A percentile compares a stretch with the other conserved stretches of the same genome.
Evolutionary conservation across 2,329 filamentous ascomycete genomes (phyloP).

Genomic region (Furcasterigmium furcatum): DNA sequence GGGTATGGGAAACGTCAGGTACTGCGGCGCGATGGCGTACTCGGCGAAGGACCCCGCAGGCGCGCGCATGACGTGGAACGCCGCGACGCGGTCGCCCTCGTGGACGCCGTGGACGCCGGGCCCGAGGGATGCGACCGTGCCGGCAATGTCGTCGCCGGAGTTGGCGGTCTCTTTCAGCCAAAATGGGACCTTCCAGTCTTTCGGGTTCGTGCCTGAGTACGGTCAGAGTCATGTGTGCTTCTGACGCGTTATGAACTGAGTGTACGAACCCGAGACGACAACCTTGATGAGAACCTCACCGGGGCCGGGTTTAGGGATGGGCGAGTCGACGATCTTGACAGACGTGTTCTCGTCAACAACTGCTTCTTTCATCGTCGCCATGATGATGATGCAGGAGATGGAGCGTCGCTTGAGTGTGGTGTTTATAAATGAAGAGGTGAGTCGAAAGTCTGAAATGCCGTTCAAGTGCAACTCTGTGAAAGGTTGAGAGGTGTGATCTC

Average conservation of each 20-base stretch:
- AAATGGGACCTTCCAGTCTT: slow-evolving; percentile 20
- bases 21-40: slow-evolving; percentile 53
- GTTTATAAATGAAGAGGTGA: neutral
- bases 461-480: no score
- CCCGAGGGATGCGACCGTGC: slow-evolving; percentile 15
- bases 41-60: slow-evolving; percentile 56
- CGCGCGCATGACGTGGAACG: slow-evolving; percentile 47
- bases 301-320: slow-evolving; percentile 11
- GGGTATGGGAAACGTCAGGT: slow-evolving; percentile 55
- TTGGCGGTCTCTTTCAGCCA: slow-evolving; percentile 13
- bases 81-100: slow-evolving; percentile 42
- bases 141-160: slow-evolving; percentile 19
- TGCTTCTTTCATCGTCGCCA: slow-evolving; percentile 12
- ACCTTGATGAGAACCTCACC: slow-evolving; percentile 18
- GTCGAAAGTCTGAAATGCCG: neutral
- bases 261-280: slow-evolving; percentile 8
- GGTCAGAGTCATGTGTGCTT: neutral
- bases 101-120: slow-evolving; percentile 10
- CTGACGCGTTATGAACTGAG: neutral
- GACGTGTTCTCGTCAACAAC: slow-evolving; percentile 7
- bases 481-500: no score
- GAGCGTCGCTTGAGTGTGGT: no score
- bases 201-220: slow-evolving; percentile 18
- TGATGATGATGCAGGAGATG: neutral
- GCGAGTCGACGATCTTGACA: slow-evolving; percentile 9